Evolutionary conservation across 495 filamentous ascomycete genomes (phyloP).

Genomic region (Penicillium maclennaniae): DNA sequence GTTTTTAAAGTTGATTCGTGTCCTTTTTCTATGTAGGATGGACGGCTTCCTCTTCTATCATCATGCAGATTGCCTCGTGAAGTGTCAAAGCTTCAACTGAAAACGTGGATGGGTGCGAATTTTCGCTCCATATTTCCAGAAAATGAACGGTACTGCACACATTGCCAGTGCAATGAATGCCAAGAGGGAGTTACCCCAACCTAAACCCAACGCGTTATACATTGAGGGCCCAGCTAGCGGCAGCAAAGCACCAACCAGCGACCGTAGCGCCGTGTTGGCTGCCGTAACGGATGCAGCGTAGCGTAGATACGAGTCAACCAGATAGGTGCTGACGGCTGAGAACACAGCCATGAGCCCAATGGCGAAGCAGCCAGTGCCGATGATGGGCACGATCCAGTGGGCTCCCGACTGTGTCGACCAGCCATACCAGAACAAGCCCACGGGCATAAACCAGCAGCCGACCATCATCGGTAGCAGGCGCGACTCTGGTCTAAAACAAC

Average conservation of each 20-base stretch:
- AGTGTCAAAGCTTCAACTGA: too few relatives aligned
- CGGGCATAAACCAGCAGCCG: background rate
- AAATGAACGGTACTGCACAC: too few relatives aligned
- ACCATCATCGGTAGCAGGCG: background rate
- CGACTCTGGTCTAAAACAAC: background rate
- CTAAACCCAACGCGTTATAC: slow-evolving; percentile 33
- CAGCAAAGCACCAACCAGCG: slow-evolving; percentile 40
- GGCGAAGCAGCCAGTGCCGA: slow-evolving; percentile 41
- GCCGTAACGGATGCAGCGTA: slow-evolving; percentile 62
- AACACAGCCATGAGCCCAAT: slow-evolving; percentile 27
- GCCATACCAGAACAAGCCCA: slow-evolving; percentile 11
- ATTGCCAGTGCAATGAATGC: slow-evolving; percentile 30
- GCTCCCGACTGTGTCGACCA: background rate
- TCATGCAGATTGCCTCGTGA: too few relatives aligned
- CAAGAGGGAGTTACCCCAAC: slow-evolving; percentile 39
- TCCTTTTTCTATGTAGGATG: too few relatives aligned
- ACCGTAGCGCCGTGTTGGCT: slow-evolving; percentile 57
- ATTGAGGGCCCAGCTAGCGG: slow-evolving; percentile 35
- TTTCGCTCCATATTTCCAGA: too few relatives aligned
- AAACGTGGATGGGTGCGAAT: too few relatives aligned
- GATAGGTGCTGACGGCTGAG: slow-evolving; percentile 33
- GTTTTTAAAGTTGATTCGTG: too few relatives aligned
- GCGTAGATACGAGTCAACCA: slow-evolving; percentile 60
- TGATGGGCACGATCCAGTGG: slow-evolving; percentile 29
- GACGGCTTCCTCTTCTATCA: too few relatives aligned